Percentiles rank a stretch among this genome's conserved stretches.
These are phyloP conservation scores for Apostasia ramifera DNA, from an alignment of 106 monocot species.

Conservation along the genomic window DNA sequence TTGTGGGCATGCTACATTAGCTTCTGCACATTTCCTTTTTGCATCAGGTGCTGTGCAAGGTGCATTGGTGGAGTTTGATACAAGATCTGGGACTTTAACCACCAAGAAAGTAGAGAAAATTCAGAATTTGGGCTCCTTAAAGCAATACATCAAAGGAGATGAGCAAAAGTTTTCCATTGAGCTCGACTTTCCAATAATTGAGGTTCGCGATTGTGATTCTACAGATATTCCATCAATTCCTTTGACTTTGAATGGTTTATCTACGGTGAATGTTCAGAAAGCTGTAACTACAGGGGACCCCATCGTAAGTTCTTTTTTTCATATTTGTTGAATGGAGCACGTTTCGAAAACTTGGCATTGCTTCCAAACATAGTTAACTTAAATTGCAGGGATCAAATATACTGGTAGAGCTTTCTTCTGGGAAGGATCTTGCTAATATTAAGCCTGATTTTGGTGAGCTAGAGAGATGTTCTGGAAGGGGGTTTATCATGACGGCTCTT, in stretches of 20 bases:
- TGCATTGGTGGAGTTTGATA: constrained; percentile 56
- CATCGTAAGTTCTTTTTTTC: constrained; percentile 23
- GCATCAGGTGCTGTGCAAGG: constrained; percentile 29
- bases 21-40: constrained; percentile 79
- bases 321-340: not conserved
- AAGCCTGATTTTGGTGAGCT: constrained; percentile 40
- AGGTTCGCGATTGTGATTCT: constrained; percentile 28
- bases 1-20: constrained; percentile 87
- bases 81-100: constrained; percentile 60
- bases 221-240: constrained; percentile 46
- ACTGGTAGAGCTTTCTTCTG: constrained; percentile 53
- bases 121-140: constrained; percentile 1
- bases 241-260: constrained; percentile 42
- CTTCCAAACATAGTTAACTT: not conserved
- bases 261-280: constrained; percentile 45
- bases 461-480: constrained; percentile 32
- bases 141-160: not conserved
- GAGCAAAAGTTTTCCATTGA: constrained; percentile 49
- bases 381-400: not conserved
- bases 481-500: constrained; percentile 40
- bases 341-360: not conserved
- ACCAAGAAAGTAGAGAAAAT: constrained; percentile 42
- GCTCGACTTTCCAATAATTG: constrained; percentile 60
- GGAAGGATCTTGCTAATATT: constrained; percentile 34
- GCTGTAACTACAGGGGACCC: constrained; percentile 15